Evolutionary conservation across 495 filamentous ascomycete species (phyloP), one percentile per base, ranked within the genome.

Genomic region (Filosporella fistucella): DNA sequence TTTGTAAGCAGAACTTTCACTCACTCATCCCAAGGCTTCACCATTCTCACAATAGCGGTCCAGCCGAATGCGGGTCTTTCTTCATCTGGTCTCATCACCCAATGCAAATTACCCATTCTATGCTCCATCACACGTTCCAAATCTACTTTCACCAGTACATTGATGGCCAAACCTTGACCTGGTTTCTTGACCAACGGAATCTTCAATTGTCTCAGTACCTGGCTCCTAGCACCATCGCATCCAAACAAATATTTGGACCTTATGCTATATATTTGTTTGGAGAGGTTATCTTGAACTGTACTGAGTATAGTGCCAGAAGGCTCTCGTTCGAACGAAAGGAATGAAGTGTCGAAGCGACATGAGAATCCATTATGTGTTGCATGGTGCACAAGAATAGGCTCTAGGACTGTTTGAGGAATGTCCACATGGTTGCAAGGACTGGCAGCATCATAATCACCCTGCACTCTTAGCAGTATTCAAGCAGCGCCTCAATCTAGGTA

Each of bases 191-290:
- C 61, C 33, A 80, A 59, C 1, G 74, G 72, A 17, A 78, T 66
- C 9, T 63, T 52, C 0, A 76, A 56, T 54, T 75, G 68, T 14
- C 66, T 60, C 6, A 78, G 55, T 3, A 81, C 61, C 28, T 64
- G 57, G 52, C 70, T 74, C 8, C 73, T 57, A 0, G 65, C 71
- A 5, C 76, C 77, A 55, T 81, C 77, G 24, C 68, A 69, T 9
- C 76, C 77, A 45, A 80, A 77, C 1, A 81, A 56, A 45, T 75
- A 84, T 42, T 65, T 72, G 0, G 72, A 67, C 7, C 60, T 62
- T 17, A 80, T 64, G 10, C 63, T 37, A 52, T 73, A 80, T 25
- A 55, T 55, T 0, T 39, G 18, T 3, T 66, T 59, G 0, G 74
- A 65, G 18, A 78, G 13, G 1, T 51, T 52, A 41, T 78, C 76